Conservation (phyloP, 768 basidiomycete genomes). For the Mycena metata region DNA sequence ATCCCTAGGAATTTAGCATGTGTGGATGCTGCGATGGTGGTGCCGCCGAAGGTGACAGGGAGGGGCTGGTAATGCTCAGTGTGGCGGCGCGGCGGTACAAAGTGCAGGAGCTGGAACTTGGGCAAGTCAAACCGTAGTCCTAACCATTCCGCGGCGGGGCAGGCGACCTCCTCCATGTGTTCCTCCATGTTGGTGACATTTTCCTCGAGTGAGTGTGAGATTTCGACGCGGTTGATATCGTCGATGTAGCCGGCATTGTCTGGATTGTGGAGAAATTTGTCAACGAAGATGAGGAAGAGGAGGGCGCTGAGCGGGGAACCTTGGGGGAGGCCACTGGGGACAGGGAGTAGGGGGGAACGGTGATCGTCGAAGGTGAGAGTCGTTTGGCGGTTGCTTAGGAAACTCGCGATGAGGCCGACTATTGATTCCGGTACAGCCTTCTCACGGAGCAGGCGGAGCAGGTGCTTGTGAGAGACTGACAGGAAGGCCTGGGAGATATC, state of each 20-base stretch:
- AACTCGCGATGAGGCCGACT: neutral
- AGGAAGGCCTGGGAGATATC: slow-evolving; percentile 15
- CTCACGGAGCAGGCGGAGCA: neutral
- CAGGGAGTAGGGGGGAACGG: neutral
- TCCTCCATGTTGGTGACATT: neutral
- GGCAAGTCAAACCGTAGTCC: neutral
- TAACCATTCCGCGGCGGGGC: neutral
- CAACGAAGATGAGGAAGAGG: slow-evolving; percentile 23
- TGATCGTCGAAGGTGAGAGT: slow-evolving; percentile 25
- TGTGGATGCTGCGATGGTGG: neutral
- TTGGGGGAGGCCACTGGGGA: slow-evolving; percentile 20
- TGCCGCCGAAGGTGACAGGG: neutral
- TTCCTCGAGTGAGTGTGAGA: neutral
- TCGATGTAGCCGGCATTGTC: slow-evolving; percentile 5
- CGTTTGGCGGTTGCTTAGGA: slow-evolving; percentile 19
- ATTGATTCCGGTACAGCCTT: neutral
- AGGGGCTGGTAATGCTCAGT: slow-evolving; percentile 7
- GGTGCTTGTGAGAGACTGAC: slow-evolving; percentile 11
- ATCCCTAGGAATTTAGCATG: slow-evolving; percentile 7
- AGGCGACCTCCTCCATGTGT: neutral
- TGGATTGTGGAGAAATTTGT: slow-evolving; percentile 1
- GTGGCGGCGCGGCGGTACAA: slow-evolving; percentile 1
- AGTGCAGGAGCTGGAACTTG: slow-evolving; percentile 11
- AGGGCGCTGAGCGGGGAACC: slow-evolving; percentile 22
- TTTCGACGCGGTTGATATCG: neutral